Percentiles rank a stretch among this genome's conserved stretches.
Evolutionary conservation across 805 yeast species (phyloP).

Genomic region (Nakazawaea ambrosiae): DNA sequence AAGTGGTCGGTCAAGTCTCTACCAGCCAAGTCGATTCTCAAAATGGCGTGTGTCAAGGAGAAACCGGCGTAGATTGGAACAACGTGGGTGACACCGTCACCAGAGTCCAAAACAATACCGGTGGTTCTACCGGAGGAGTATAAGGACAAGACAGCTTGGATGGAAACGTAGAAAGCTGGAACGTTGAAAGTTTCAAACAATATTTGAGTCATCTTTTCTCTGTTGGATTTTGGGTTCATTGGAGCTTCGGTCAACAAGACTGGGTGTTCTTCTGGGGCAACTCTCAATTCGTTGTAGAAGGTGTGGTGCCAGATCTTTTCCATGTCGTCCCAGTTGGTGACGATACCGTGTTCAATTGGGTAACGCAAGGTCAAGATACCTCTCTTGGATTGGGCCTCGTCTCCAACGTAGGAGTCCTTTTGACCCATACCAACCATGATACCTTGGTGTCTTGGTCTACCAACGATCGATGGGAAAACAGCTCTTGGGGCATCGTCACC

Average conservation of each 20-base stretch:
- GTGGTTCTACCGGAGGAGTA: slow-evolving; percentile 99
- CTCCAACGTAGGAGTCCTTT: slow-evolving; percentile 99
- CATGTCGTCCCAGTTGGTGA: slow-evolving; percentile 99
- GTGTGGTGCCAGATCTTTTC: slow-evolving; percentile 99
- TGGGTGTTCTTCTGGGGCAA: slow-evolving; percentile 99
- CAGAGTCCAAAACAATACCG: slow-evolving; percentile 98
- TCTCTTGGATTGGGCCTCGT: slow-evolving; percentile 99
- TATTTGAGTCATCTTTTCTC: slow-evolving; percentile 99
- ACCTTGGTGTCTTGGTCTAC: slow-evolving; percentile 99
- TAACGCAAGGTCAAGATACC: slow-evolving; percentile 98
- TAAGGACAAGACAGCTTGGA: slow-evolving; percentile 96
- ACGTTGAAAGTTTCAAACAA: slow-evolving; percentile 99
- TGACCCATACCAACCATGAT: slow-evolving; percentile 99
- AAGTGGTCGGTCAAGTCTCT: slow-evolving; percentile 98
- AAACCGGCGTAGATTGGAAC: slow-evolving; percentile 99
- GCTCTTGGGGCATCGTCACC: slow-evolving; percentile 99
- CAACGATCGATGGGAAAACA: slow-evolving; percentile 99
- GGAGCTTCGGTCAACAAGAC: slow-evolving; percentile 99
- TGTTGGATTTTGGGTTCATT: slow-evolving; percentile 98
- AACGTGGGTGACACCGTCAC: slow-evolving; percentile 99
- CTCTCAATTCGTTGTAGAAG: slow-evolving; percentile 99
- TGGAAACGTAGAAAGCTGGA: slow-evolving; percentile 98
- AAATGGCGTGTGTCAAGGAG: slow-evolving; percentile 97
- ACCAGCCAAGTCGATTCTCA: slow-evolving; percentile 99
- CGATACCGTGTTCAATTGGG: slow-evolving; percentile 99